A percentile compares a stretch with the other conserved stretches of the same genome.
These are phyloP conservation scores for Kwoniella mangroviensis DNA, from an alignment of 768 basidiomycete species.

Conservation along the genomic window DNA sequence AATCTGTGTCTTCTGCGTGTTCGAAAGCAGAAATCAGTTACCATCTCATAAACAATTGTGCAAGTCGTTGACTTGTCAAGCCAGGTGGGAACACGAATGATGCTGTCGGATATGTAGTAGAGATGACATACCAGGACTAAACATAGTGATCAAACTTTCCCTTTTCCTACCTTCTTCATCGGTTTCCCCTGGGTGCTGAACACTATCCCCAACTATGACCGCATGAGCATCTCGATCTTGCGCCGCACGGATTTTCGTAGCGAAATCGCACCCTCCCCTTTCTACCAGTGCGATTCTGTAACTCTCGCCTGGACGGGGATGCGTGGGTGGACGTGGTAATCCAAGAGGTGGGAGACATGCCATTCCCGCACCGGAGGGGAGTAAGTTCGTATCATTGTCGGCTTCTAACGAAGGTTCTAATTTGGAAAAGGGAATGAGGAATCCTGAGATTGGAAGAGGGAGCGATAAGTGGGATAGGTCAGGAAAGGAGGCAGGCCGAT, in stretches of 20 bases:
- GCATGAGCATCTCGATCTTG: conserved; percentile 77
- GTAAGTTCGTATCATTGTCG: neutral
- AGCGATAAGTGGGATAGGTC: conserved; percentile 19
- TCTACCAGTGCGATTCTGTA: conserved; percentile 80
- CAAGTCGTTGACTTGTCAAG: neutral
- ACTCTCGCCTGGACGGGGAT: neutral
- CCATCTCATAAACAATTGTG: neutral
- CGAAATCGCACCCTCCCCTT: conserved; percentile 86
- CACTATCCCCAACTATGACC: conserved; percentile 87
- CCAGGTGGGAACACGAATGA: too few species aligned
- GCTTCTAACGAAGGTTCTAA: neutral
- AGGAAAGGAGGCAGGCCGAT: conserved; percentile 55
- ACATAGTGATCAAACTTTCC: conserved; percentile 86
- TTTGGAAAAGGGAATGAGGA: conserved; percentile 31
- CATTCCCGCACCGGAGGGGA: neutral
- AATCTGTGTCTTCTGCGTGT: conserved; percentile 72
- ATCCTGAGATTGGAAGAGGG: conserved; percentile 39
- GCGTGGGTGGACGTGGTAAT: conserved; percentile 25
- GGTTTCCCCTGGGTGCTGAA: conserved; percentile 61
- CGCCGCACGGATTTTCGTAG: conserved; percentile 77
- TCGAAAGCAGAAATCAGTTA: neutral
- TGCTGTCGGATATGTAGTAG: too few species aligned
- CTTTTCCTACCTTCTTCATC: conserved; percentile 58
- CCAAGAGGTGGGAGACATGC: conserved; percentile 37
- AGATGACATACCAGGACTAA: conserved; percentile 72